Evolutionary conservation across 768 basidiomycete species (phyloP), one percentile per base, ranked within the genome.

Genomic region (Pulveroboletus sp.): DNA sequence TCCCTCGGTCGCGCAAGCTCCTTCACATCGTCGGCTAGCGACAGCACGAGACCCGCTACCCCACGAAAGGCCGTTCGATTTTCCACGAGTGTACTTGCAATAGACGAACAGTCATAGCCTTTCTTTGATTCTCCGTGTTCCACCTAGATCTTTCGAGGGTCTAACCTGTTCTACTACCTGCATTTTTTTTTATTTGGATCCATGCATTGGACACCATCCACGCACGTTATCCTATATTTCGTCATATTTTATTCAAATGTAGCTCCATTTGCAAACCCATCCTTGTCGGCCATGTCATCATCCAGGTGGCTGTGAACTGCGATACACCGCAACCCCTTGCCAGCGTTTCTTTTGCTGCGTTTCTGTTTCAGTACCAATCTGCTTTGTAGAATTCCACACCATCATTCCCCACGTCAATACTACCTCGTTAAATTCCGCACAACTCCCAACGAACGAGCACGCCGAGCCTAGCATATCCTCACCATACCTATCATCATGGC

Each of bases 61-160:
- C 77, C 74, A 16, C 78, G 77, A 53, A 85, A 85, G 60, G 79
- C 76, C 2, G 82, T 85, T 32, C 75, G 82, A 40, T 85, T 85
- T 63, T 78, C 78, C n/a, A 69, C 73, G 21, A 71, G 75, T 52
- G 67, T 71, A 42, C 64, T 65, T 40, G 70, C 59, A 29, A 55
- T 63, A 40, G 56, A 62, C 47, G 47, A 65, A 36, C 57, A 39
- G 27, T 35, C 50, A 12, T 62, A 59, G 50, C 21, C n/a, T 50
- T 37, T 38, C 24, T 32, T 36, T 40, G 35, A 19, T 34, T 34
- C 40, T 39, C 20, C 46, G 40, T 46, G 45, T 43, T 16, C 37
- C 49, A 50, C 31, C 29, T 50, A 16, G 36, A 33, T 29, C n/a
- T 44, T 47, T 4, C 40, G 16, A 23, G n/a, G 33, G 34, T 55